Evolutionary conservation across 1,284 basidiomycete genomes (phyloP).

Genomic region (Neonothopanus nambi): DNA sequence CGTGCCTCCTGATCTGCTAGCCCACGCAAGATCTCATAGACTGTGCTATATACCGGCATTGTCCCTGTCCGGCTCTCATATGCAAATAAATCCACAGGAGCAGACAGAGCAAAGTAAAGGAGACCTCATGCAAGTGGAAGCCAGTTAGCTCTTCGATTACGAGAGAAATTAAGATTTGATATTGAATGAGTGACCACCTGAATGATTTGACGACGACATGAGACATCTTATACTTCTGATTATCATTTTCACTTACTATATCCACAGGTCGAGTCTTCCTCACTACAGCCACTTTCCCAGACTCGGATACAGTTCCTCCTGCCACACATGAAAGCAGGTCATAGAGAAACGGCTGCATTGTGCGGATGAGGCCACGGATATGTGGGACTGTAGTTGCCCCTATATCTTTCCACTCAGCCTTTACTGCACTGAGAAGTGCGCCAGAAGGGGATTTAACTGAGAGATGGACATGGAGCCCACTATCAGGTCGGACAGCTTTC

Average conservation of each 20-base stretch:
- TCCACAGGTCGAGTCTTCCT: neutral
- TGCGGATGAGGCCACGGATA: constrained; percentile 11
- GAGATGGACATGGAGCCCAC: constrained; percentile 22
- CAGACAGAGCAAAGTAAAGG: constrained; percentile 25
- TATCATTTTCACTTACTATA: neutral
- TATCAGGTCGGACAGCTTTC: constrained; percentile 2
- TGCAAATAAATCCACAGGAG: constrained; percentile 23
- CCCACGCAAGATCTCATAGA: constrained; percentile 11
- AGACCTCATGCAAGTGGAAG: constrained; percentile 25
- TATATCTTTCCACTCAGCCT: constrained; percentile 23
- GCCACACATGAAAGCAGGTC: constrained; percentile 5
- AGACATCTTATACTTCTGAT: too few relatives aligned
- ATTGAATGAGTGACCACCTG: constrained; percentile 19
- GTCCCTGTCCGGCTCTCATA: constrained; percentile 22
- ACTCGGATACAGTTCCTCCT: neutral
- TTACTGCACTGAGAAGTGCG: neutral
- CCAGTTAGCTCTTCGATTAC: constrained; percentile 18
- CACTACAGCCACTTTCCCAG: neutral
- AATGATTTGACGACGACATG: constrained; percentile 2
- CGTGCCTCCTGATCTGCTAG: constrained; percentile 21
- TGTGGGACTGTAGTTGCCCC: constrained; percentile 18
- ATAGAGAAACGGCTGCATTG: constrained; percentile 19
- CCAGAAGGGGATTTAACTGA: neutral
- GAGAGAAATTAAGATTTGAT: constrained; percentile 23
- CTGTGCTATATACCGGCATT: constrained; percentile 25